Evolutionary conservation across 1,139 yeast genomes (phyloP), one percentile per base, ranked within the genome.

Genomic region (Debaryomyces coudertii): DNA sequence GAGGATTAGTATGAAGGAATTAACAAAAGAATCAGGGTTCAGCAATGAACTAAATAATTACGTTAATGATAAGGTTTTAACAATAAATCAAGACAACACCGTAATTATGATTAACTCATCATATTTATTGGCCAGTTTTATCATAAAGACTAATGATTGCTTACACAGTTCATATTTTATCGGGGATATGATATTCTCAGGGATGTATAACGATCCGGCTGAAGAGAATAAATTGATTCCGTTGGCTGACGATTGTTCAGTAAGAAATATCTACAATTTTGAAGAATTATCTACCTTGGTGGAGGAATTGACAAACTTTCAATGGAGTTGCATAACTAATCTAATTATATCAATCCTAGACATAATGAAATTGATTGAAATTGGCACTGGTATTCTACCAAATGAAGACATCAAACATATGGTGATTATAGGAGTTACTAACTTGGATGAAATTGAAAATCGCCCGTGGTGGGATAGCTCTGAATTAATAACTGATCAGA

Each of bases 61-160:
- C 30, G 40, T 54, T 2, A 36, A 41, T 23, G 24, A 37, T 5
- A 44, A 46, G 5, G 40, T 50, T 39, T 41, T 48, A 25, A 39
- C 42, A 16, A 45, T 50, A 7, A 33, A 43, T n/a, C 50, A 39
- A 14, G 53, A 42, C 36, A 46, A 45, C 46, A 60, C 57, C 23
- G 52, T 63, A 36, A 53, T 70, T 3, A 55, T 66, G 4, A 57
- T 73, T n/a, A 69, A 70, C 47, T 55, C 63, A 5, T 60, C 66
- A 9, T 54, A 57, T 39, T 53, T 73, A 22, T 57, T 63, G 36
- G 53, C 73, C 2, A 49, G 59, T 11, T 56, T 70, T 28, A 49
- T 65, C 15, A 48, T 63, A 31, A 54, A 64, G 6, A 47, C 61
- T 16, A 58, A 67, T 2, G 60, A 60, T 36, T 47, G 68, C 3